These are phyloP conservation scores for Paspalum notatum DNA, from an alignment of 176 grass and related monocot species.

Conservation along the genomic window DNA sequence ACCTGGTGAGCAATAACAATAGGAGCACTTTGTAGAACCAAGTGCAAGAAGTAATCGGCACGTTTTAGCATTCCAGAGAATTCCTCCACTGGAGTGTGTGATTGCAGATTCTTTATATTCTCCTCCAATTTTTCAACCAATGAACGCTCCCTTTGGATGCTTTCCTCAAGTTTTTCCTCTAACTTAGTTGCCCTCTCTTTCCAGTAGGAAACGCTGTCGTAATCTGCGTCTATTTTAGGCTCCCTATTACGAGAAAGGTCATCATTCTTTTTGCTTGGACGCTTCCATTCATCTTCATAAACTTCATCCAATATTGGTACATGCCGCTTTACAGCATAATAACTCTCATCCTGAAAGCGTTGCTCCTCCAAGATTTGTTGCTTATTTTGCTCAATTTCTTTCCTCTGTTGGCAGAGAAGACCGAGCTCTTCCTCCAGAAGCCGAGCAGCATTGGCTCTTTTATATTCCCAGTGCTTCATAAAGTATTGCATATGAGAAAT, in stretches of 20 bases:
- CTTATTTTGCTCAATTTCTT: constrained; percentile 83
- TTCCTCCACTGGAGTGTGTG: constrained; percentile 76
- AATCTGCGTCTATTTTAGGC: constrained; percentile 70
- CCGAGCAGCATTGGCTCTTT: constrained; percentile 42
- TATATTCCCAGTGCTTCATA: constrained; percentile 75
- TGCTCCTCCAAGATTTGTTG: constrained; percentile 76
- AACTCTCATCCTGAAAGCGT: constrained; percentile 67
- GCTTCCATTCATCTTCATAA: constrained; percentile 69
- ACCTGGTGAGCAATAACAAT: constrained; percentile 98
- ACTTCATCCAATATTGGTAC: constrained; percentile 83
- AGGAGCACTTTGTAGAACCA: constrained; percentile 91
- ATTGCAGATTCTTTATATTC: constrained; percentile 65
- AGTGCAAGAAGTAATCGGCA: constrained; percentile 96
- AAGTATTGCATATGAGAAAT: constrained; percentile 64
- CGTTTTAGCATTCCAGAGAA: constrained; percentile 77
- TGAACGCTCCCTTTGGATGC: constrained; percentile 69
- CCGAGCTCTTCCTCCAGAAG: constrained; percentile 76
- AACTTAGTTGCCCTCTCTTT: constrained; percentile 60
- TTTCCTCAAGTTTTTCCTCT: constrained; percentile 65
- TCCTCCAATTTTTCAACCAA: constrained; percentile 67
- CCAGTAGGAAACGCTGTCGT: constrained; percentile 64
- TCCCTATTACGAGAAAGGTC: constrained; percentile 51
- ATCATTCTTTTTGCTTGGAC: constrained; percentile 49
- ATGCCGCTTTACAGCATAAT: constrained; percentile 60
- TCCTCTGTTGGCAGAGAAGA: constrained; percentile 62